Base-by-base conservation (phyloP, 331 rosid species). In the Malus hybrid region DNA sequence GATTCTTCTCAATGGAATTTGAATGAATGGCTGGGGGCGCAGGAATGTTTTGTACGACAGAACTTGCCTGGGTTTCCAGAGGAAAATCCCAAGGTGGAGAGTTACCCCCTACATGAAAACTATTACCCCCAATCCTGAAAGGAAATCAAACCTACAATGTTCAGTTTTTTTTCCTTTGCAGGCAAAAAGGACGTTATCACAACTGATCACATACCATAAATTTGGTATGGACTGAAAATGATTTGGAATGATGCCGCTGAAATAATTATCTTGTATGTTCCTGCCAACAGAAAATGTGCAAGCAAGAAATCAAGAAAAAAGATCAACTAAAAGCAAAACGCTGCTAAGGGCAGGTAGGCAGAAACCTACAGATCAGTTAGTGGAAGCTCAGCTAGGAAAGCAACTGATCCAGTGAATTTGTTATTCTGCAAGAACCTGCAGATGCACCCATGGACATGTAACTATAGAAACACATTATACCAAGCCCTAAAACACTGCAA, bases 191-290 rank as follows among this genome's bases (percentile, higher is more conserved):
- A 44, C 1, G 32, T 56, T 57, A 46, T 33, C 32, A 44, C 60
- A 62, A 46, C 52, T 10, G 72, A 44, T 13, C 48, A 79, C 83
- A 68, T 73, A 88, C 98, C 97, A 91, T 75, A 91, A 78, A 83
- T 93, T 89, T 81, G 93, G 96, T 78, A 93, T 85, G 61, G 86
- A 71, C 83, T 83, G 88, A 83, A 90, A 90, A 71, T 88, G 92
- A 54, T 67, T 80, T 10, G 96, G 98, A 73, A 93, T 83, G 78
- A 93, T 86, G 79, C 98, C 97, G 72, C 97, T 93, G 78, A 93
- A 93, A 78, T 39, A 71, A 76, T 93, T 93, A 39, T 88, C 87
- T 83, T 89, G 92, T 80, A 93, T 83, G 70, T 91, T 91, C 88
- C 98, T 89, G 87, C 32, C 19, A 59, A 73, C 54, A 76, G 55